Conservation (phyloP, 148 eudicot species). For the Vaccinium corymbosum region DNA sequence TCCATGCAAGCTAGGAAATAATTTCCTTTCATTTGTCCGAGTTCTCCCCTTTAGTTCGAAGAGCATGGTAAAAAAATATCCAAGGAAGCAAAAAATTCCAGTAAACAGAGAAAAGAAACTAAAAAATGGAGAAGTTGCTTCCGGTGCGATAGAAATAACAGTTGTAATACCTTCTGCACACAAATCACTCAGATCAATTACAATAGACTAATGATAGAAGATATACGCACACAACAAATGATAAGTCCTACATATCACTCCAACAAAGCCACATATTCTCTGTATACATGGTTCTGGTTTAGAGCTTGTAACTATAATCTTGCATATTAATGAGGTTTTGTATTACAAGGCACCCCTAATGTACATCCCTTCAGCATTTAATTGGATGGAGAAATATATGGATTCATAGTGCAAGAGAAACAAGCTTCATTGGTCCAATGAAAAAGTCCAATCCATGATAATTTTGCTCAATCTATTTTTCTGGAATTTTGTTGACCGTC, state of each 20-base stretch:
- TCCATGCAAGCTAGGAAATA: neutral
- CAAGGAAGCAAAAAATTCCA: neutral
- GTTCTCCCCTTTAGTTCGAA: neutral
- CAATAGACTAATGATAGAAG: neutral
- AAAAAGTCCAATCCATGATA: neutral
- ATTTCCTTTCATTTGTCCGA: neutral
- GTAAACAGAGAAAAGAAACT: neutral
- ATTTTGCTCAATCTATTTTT: neutral
- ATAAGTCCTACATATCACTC: neutral
- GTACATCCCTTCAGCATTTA: no score
- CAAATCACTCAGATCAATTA: neutral
- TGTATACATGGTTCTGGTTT: neutral
- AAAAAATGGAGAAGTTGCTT: neutral
- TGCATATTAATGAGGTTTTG: neutral
- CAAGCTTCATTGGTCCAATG: neutral
- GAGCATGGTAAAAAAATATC: neutral
- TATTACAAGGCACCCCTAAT: neutral
- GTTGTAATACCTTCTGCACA: neutral
- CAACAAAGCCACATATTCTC: neutral
- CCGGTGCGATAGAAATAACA: neutral
- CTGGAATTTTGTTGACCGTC: neutral
- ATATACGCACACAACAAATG: neutral
- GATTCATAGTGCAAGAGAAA: neutral
- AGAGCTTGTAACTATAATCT: neutral
- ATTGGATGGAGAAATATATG: neutral